Evolutionary conservation across 495 filamentous ascomycete genomes (phyloP).

Genomic region (Penicillium alfredii): DNA sequence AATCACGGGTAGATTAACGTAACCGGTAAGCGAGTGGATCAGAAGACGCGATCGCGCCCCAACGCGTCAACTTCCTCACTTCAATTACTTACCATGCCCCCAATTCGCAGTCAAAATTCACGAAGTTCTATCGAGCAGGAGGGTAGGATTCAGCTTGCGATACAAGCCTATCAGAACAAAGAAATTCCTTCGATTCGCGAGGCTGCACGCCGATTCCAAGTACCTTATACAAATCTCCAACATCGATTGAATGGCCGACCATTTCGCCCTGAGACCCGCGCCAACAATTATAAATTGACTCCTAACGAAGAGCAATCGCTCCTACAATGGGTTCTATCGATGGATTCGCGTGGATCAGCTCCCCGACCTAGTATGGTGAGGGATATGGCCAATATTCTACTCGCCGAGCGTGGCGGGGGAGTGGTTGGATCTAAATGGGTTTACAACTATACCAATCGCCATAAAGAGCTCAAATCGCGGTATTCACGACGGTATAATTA

Average conservation of each 20-base stretch:
- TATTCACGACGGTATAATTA: too few species aligned
- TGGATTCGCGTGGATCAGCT: constrained; percentile 8
- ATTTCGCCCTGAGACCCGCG: constrained; percentile 1
- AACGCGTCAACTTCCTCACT: background rate
- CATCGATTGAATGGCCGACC: constrained; percentile 10
- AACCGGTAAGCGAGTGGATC: too few species aligned
- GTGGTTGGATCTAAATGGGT: too few species aligned
- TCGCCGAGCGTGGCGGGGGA: constrained; percentile 11
- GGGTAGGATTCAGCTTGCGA: too few species aligned
- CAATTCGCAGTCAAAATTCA: constrained; percentile 2
- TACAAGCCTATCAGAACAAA: too few species aligned
- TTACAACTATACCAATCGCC: too few species aligned
- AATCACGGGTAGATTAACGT: too few species aligned
- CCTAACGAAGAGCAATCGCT: constrained; percentile 23
- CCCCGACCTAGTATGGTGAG: constrained; percentile 9
- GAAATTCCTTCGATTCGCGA: too few species aligned
- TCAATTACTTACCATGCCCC: constrained; percentile 9
- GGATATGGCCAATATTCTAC: constrained; percentile 37
- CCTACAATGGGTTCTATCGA: constrained; percentile 25
- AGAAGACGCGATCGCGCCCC: too few species aligned
- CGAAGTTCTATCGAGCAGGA: constrained; percentile 1
- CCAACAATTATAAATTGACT: constrained; percentile 23
- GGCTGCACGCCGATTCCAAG: constrained; percentile 20
- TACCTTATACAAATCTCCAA: constrained; percentile 18
- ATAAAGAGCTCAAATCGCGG: too few species aligned